Base-by-base conservation (phyloP, 768 basidiomycete genomes). In the Tricholoma matsutake region DNA sequence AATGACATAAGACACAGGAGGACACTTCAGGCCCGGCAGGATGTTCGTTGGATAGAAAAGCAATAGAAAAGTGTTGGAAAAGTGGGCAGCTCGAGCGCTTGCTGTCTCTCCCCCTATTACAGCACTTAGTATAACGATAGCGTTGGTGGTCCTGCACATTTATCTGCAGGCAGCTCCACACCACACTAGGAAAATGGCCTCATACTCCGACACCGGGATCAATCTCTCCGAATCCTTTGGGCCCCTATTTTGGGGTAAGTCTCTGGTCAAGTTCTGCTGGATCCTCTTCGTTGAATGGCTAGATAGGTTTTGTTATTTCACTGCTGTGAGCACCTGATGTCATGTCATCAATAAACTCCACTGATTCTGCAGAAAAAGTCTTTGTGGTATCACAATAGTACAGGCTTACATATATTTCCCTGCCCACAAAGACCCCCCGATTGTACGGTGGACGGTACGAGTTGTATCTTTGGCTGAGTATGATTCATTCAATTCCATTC, bases 381-480 rank as follows among this genome's bases (percentile, higher is more conserved):
- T 79, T 6, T 72, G 71, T 13, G 79, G 79, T 18, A 77, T 79
- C 47, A 76, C 73, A 4, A 69, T 78, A 28, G 67, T 79, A 35
- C 79, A 80, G 63, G 77, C 75, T 6, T 78, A 77, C 52, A 66
- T 75, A 11, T 79, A 78, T 64, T 79, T 79, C 57, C 69, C 73
- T 6, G 64, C 62, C 22, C 54, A 63, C 6, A 65, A 67, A 37
- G 79, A 79, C 63, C 54, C 63, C 3, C 43, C 58, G 2, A 55
- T 64, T 54, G 68, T 78, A 13, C 72, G 71, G 61, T 57, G 70
- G 18, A 67, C 69, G 53, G 78, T 79, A 59, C 31, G 75, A 58
- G 8, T 11, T 37, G 28, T 25, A 18, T 18, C 13, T 34, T 14
- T 51, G 3, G 34, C 51, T 20, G 16, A 55, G 13, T 29, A 28